phyloP scores from a whole-genome alignment of 2,329 filamentous ascomycete genomes.

The Beauveria sp. region DNA sequence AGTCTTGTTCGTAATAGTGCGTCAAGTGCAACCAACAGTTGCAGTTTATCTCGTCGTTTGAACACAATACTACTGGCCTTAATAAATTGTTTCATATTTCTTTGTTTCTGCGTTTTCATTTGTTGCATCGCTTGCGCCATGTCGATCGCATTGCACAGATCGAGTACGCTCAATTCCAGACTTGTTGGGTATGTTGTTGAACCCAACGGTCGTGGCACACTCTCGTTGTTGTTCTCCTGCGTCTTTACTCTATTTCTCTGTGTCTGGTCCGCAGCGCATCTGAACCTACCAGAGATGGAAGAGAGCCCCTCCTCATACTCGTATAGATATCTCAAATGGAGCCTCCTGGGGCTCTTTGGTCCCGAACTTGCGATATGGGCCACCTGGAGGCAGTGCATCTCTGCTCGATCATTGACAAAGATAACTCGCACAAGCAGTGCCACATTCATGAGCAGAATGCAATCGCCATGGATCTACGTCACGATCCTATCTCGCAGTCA shows the following conservation, averaged over 20 bases:
- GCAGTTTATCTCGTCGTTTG: no score
- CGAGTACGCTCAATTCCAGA: neutral
- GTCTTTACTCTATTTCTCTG: slow-evolving; percentile 25
- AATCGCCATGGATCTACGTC: no score
- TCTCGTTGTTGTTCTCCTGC: slow-evolving; percentile 23
- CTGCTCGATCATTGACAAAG: slow-evolving; percentile 9
- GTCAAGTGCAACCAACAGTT: no score
- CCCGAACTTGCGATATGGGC: slow-evolving; percentile 25
- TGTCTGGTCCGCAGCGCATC: slow-evolving; percentile 27
- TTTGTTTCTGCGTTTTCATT: no score
- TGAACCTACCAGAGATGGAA: slow-evolving; percentile 22
- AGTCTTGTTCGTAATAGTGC: no score
- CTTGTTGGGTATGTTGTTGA: slow-evolving; percentile 6
- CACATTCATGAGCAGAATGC: neutral
- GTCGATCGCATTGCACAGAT: no score
- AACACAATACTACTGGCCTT: no score
- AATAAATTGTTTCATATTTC: no score
- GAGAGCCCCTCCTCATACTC: slow-evolving; percentile 7
- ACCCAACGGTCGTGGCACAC: slow-evolving; percentile 23
- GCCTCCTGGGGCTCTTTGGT: slow-evolving; percentile 21
- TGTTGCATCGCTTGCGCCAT: no score
- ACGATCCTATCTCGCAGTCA: neutral
- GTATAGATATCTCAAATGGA: slow-evolving; percentile 19
- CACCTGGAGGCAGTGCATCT: slow-evolving; percentile 20
- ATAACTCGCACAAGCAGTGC: neutral